Evolutionary conservation across 2,329 filamentous ascomycete genomes (phyloP).

Genomic region (Aspergillus proliferans): DNA sequence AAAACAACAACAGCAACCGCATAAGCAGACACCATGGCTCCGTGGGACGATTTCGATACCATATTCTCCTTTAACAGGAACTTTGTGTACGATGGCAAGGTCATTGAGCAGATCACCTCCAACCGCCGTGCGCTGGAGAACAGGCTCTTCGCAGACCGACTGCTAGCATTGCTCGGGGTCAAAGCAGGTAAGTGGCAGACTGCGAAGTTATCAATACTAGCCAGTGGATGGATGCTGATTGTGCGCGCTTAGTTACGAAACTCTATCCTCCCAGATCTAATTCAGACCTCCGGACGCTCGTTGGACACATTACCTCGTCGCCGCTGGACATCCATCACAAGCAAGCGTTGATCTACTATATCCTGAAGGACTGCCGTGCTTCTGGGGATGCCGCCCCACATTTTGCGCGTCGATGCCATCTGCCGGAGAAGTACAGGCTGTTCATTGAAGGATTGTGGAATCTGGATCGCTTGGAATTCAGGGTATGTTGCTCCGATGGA

Average conservation of each 20-base stretch:
- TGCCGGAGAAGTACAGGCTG: conserved; percentile 70
- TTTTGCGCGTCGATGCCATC: conserved; percentile 58
- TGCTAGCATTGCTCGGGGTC: conserved; percentile 64
- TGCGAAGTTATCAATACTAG: neutral
- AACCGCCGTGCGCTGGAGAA: conserved; percentile 64
- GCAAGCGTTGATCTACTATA: conserved; percentile 75
- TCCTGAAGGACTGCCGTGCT: conserved; percentile 67
- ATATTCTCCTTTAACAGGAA: conserved; percentile 59
- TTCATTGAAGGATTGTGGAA: conserved; percentile 80
- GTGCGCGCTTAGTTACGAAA: conserved; percentile 44
- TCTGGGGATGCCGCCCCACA: conserved; percentile 46
- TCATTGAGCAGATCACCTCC: conserved; percentile 57
- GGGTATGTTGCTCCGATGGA: conserved; percentile 36
- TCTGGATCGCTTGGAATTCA: conserved; percentile 66
- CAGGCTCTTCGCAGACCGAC: conserved; percentile 71
- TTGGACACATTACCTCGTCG: conserved; percentile 62
- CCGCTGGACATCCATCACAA: conserved; percentile 67
- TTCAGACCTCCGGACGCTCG: conserved; percentile 60
- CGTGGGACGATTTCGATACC: conserved; percentile 58
- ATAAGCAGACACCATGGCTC: conserved; percentile 26
- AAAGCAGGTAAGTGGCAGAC: conserved; percentile 52
- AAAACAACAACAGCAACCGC: neutral
- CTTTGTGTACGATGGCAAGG: conserved; percentile 57
- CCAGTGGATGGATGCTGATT: conserved; percentile 7
- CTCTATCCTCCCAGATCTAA: conserved; percentile 70